Conservation (phyloP, 78 protist species). For the Dictyostelium capitatum region DNA sequence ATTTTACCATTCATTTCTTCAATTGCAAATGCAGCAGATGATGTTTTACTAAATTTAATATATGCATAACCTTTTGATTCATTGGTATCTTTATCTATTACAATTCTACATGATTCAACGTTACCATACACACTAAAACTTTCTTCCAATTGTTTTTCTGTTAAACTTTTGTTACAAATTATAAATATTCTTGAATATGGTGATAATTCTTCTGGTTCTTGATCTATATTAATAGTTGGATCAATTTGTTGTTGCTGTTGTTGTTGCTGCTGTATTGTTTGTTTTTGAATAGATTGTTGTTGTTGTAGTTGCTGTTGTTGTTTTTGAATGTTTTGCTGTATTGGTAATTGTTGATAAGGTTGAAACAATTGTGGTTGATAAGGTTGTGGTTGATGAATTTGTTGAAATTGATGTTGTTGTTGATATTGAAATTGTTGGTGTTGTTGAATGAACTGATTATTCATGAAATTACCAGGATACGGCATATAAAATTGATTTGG, state of each 20-base stretch:
- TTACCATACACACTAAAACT: conserved; percentile 13
- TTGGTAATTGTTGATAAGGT: background rate
- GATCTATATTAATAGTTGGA: background rate
- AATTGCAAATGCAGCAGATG: conserved; percentile 68
- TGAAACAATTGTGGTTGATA: background rate
- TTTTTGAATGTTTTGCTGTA: background rate
- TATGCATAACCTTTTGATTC: conserved; percentile 42
- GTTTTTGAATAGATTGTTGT: background rate
- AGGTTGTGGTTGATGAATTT: background rate
- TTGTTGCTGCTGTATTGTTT: background rate
- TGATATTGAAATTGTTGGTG: background rate
- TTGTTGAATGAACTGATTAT: background rate
- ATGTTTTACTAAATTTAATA: conserved; percentile 26
- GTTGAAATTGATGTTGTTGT: background rate
- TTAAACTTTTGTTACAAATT: conserved; percentile 13
- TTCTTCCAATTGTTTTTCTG: background rate
- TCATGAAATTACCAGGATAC: background rate
- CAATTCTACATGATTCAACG: conserved; percentile 33
- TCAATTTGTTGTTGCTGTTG: background rate
- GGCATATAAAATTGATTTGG: conserved; percentile 8
- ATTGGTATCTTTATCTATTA: conserved; percentile 24
- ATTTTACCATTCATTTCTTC: conserved; percentile 68
- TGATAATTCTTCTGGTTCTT: background rate
- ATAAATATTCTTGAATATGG: conserved; percentile 44
- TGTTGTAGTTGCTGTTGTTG: background rate